Conservation (phyloP, 116 monocot genomes). For the Trichopus zeylanicus region DNA sequence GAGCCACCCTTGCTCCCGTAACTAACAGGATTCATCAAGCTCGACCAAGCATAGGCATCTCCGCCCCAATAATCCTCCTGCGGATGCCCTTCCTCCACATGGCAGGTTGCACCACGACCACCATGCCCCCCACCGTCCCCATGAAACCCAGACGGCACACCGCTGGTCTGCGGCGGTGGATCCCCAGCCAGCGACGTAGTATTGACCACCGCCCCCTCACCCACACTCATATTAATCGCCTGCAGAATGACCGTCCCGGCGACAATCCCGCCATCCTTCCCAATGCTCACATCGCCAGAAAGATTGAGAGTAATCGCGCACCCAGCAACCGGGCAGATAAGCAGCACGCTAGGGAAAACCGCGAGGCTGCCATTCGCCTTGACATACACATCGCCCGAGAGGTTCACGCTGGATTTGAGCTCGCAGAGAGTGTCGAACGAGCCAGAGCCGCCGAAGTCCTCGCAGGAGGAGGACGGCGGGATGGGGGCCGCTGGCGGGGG, state of each 20-base stretch:
- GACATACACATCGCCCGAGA: constrained; percentile 47
- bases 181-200: constrained; percentile 62
- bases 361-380: constrained; percentile 66
- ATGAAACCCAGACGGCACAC: constrained; percentile 42
- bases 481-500: constrained; percentile 50
- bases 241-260: constrained; percentile 53
- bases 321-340: constrained; percentile 55
- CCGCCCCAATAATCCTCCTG: constrained; percentile 97
- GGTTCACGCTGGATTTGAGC: constrained; percentile 34
- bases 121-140: constrained; percentile 96
- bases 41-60: constrained; percentile 82
- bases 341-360: constrained; percentile 41
- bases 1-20: constrained; percentile 86
- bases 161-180: constrained; percentile 82
- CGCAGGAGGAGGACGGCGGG: constrained; percentile 65
- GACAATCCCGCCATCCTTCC: constrained; percentile 32
- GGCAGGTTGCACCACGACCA: constrained; percentile 87
- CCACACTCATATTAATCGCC: constrained; percentile 46
- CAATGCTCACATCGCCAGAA: constrained; percentile 44
- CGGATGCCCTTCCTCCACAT: constrained; percentile 48
- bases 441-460: constrained; percentile 70
- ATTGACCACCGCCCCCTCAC: constrained; percentile 38
- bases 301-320: constrained; percentile 55
- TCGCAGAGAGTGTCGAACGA: constrained; percentile 80
- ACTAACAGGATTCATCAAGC: constrained; percentile 50